Base-by-base conservation (phyloP, 176 grass and related monocot genomes). In the Paspalum vaginatum region DNA sequence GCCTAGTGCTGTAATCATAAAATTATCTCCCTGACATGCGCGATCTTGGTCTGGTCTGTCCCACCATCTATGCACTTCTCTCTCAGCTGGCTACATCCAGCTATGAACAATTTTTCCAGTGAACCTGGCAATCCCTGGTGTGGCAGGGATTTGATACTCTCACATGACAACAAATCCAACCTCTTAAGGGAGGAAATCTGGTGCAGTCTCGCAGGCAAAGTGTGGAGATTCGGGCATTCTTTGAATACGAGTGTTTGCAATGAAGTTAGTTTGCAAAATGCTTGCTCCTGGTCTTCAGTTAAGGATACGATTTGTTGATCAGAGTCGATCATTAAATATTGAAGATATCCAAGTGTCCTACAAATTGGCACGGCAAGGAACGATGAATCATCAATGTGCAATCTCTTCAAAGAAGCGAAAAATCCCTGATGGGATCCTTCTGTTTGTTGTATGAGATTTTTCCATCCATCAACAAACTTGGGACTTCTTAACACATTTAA, bases 301-400 rank as follows among this genome's bases (percentile, higher is more conserved):
- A 27, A 32, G 4, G 58, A 61, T 13, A 61, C 6, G 58, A 61
- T 27, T 2, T 61, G 58, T 27, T 61, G 24, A 61, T 61, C 58
- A 27, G 58, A 27, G 10, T 61, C 58, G 5, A 61, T 61, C 9
- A 24, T 61, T 61, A 61, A 61, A 27, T 61, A 61, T 27, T 27
- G 58, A 61, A 61, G 58, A 32, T 61, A 61, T 32, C 58, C 58
- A 27, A 61, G 58, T 27, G 58, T 61, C 12, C 25, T 61, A 61
- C 58, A 61, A 27, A 61, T 61, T 27, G 22, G 5, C 58, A 27
- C 14, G 25, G 58, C 14, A 61, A 61, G 58, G 58, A 61, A 61
- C 22, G 58, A 61, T 61, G 58, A 61, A 61, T 61, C 58, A 27
- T 61, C 58, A 61, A 61, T 61, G 58, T 61, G 58, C 58, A 61